These are phyloP conservation scores for Xanthoceras sorbifolium DNA, from an alignment of 345 rosid genomes.

Conservation along the genomic window DNA sequence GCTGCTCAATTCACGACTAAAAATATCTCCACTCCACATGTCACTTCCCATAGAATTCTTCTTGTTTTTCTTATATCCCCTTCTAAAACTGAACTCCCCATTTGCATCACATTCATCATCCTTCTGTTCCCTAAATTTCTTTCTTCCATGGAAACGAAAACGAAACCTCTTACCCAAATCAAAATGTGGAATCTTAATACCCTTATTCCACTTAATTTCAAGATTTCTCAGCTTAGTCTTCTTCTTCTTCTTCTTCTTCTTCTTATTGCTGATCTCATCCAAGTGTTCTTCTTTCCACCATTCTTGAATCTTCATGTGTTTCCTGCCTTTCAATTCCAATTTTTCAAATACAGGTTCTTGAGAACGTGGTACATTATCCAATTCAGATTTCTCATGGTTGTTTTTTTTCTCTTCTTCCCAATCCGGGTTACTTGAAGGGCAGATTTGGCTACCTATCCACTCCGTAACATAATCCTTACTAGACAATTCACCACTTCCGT, in stretches of 20 bases:
- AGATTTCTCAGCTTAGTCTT: constrained; percentile 44
- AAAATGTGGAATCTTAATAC: constrained; percentile 57
- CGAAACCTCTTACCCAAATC: constrained; percentile 46
- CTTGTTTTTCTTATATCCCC: constrained; percentile 71
- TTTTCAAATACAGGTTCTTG: constrained; percentile 42
- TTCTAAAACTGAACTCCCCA: constrained; percentile 92
- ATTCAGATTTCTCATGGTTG: constrained; percentile 45
- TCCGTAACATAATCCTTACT: constrained; percentile 95
- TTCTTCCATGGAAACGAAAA: constrained; percentile 47
- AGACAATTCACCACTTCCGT: constrained; percentile 86
- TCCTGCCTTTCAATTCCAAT: constrained; percentile 37
- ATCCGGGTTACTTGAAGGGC: constrained; percentile 62
- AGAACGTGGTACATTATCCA: constrained; percentile 34
- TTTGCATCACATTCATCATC: constrained; percentile 42
- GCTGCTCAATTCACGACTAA: constrained; percentile 95
- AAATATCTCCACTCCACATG: constrained; percentile 95
- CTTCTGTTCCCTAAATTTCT: constrained; percentile 42
- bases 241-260: constrained; percentile 31
- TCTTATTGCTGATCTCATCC: constrained; percentile 50
- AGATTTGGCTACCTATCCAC: constrained; percentile 98
- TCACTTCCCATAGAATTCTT: constrained; percentile 67
- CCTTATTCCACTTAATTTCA: constrained; percentile 63
- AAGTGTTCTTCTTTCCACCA: constrained; percentile 99
- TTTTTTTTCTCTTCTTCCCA: constrained; percentile 79
- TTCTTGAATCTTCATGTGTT: constrained; percentile 80